Evolutionary conservation across 2,329 filamentous ascomycete species (phyloP), one percentile per base, ranked within the genome.

Genomic region (Aspergillus sp.): DNA sequence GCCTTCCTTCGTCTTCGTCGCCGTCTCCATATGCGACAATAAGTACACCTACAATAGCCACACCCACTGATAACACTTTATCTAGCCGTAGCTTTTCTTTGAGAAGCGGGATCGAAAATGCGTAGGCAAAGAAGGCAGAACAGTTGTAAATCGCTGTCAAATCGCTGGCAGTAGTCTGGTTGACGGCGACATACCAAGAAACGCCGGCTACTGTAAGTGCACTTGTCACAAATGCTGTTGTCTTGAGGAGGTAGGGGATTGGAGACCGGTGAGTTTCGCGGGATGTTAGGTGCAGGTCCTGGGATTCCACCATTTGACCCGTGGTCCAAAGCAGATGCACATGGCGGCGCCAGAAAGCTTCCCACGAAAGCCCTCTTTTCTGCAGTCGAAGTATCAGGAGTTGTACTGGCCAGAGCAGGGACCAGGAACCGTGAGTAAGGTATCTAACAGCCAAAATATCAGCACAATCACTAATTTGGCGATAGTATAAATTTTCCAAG

Each of bases 111-210:
- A 99, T 92, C 46, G 90, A 96, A 72, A 99, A 99, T 12, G 91
- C 93, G 72, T 99, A 99, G 49, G 95, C 95, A 74, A 99, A 99
- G 77, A 99, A 99, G 58, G 95, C 93, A 53, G 91, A 96, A 81
- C 95, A 99, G 78, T 99, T 99, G 83, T 99, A 99, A 67, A 99
- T 99, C 54, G 95, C 95, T 0, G 95, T 99, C 67, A 99, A 78
- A 74, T 99, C 95, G 64, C 89, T 92, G 3, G 95, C 89, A 3
- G 90, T 96, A 1, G 95, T 99, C 80, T 96, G 78, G 75, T 91
- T 90, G 58, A 99, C 93, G 15, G 95, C 93, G 37, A 98, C 82
- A 70, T 98, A 99, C 95, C 95, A 99, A 68, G 89, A 93, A 52
- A 93, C 85, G 24, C 95, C 95, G 0, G 93, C 95, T 40, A 98